Percentiles rank a stretch among this genome's conserved stretches.
These are phyloP conservation scores for Ganoderma sinense DNA, from an alignment of 1,284 basidiomycete genomes.

Conservation along the genomic window DNA sequence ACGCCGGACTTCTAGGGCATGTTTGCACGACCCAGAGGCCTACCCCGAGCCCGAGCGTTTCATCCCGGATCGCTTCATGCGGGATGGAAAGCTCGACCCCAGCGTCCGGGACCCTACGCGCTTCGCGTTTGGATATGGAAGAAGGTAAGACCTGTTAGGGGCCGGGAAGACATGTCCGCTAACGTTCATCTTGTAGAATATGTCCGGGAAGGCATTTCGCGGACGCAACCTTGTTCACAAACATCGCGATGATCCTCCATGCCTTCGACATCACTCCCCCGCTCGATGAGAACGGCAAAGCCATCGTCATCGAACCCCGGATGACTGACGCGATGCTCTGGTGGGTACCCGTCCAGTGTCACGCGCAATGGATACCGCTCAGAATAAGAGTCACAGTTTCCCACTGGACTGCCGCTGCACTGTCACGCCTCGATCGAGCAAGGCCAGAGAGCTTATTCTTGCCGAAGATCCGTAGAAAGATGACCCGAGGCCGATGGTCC, in stretches of 20 bases:
- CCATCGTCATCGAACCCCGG: constrained; percentile 5
- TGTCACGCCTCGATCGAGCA: constrained; percentile 21
- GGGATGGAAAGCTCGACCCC: constrained; percentile 9
- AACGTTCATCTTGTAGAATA: constrained; percentile 14
- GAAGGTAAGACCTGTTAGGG: neutral
- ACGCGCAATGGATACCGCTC: too few species aligned
- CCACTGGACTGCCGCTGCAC: constrained; percentile 28
- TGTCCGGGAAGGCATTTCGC: constrained; percentile 32
- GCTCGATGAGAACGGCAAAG: constrained; percentile 28
- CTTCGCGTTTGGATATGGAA: constrained; percentile 15
- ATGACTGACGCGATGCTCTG: neutral
- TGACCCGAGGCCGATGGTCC: neutral
- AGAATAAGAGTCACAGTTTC: constrained; percentile 9
- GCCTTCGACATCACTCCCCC: constrained; percentile 47
- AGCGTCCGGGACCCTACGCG: constrained; percentile 3
- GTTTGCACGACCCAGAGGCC: constrained; percentile 7
- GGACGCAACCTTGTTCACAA: constrained; percentile 45
- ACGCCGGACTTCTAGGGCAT: constrained; percentile 3
- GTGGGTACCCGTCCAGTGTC: neutral
- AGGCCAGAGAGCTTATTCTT: constrained; percentile 16
- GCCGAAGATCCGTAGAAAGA: neutral
- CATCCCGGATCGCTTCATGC: constrained; percentile 14
- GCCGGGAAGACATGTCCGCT: neutral
- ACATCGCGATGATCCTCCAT: constrained; percentile 49
- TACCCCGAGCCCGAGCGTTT: constrained; percentile 13